phyloP scores from a whole-genome alignment of 768 basidiomycete species.

The Boletus sensibilis region DNA sequence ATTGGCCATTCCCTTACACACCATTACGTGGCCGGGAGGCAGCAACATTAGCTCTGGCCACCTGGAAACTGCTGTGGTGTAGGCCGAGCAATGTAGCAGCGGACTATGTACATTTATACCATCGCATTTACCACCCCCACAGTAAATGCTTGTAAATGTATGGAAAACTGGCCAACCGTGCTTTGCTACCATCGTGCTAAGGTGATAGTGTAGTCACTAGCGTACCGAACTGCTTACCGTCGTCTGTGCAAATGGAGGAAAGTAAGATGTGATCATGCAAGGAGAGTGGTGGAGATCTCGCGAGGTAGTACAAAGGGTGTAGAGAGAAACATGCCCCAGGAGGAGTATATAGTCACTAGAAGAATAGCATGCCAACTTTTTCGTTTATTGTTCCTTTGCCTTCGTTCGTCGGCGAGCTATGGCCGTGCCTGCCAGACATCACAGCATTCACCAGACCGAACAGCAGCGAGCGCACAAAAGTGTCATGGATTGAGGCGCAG shows the following conservation, averaged over 20 bases:
- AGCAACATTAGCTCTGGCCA: no score
- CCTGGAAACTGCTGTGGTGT: no score
- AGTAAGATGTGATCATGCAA: background rate
- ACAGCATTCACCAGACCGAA: background rate
- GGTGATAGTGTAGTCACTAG: background rate
- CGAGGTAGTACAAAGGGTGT: background rate
- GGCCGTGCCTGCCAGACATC: background rate
- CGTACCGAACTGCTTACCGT: background rate
- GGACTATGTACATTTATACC: no score
- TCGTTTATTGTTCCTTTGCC: background rate
- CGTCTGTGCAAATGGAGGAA: background rate
- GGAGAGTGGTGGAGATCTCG: background rate
- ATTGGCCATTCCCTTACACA: no score
- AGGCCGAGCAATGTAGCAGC: no score
- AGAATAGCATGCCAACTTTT: background rate
- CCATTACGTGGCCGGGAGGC: no score
- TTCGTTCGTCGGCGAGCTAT: background rate
- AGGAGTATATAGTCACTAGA: background rate
- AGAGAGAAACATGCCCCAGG: background rate
- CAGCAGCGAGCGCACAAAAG: background rate
- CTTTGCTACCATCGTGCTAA: background rate
- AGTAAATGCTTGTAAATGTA: no score
- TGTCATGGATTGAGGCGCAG: slow-evolving; percentile 48
- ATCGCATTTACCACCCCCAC: no score
- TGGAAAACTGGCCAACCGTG: no score